phyloP scores from a whole-genome alignment of 805 yeast genomes.

The Groenewaldozyma tartarivorans region DNA sequence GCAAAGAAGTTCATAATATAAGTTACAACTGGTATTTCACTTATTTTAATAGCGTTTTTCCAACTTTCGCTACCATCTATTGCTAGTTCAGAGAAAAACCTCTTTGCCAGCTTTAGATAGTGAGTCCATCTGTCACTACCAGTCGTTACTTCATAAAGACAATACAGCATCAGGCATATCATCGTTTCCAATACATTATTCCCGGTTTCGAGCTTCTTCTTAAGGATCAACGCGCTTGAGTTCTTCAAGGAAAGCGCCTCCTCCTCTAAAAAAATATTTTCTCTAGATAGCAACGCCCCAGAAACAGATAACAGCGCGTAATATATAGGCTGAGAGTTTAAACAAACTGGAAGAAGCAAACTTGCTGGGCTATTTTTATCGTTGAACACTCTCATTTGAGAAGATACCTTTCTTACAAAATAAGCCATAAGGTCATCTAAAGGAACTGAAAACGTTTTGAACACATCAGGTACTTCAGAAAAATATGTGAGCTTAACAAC shows the following conservation, averaged over 20 bases:
- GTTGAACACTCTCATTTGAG: background rate
- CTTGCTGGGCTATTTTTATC: slow-evolving; percentile 1
- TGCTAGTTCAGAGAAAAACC: slow-evolving; percentile 1
- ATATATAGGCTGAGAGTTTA: background rate
- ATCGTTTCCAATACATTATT: background rate
- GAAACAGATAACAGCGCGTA: background rate
- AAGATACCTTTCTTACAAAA: background rate
- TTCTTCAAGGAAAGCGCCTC: background rate
- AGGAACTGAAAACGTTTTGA: background rate
- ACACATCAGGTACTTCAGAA: background rate
- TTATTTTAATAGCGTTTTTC: background rate
- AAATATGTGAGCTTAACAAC: background rate
- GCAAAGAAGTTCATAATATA: background rate
- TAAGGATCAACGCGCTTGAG: background rate
- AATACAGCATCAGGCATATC: background rate
- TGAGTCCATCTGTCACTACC: slow-evolving; percentile 1
- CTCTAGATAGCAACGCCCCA: background rate
- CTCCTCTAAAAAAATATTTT: background rate
- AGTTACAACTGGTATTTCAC: no score
- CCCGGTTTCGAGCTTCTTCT: background rate
- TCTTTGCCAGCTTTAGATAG: slow-evolving; percentile 1
- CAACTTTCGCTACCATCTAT: background rate
- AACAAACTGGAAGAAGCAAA: background rate
- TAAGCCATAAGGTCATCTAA: background rate
- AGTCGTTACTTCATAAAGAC: background rate